These are phyloP conservation scores for Myxozyma monticola DNA, from an alignment of 805 yeast genomes.

Conservation along the genomic window DNA sequence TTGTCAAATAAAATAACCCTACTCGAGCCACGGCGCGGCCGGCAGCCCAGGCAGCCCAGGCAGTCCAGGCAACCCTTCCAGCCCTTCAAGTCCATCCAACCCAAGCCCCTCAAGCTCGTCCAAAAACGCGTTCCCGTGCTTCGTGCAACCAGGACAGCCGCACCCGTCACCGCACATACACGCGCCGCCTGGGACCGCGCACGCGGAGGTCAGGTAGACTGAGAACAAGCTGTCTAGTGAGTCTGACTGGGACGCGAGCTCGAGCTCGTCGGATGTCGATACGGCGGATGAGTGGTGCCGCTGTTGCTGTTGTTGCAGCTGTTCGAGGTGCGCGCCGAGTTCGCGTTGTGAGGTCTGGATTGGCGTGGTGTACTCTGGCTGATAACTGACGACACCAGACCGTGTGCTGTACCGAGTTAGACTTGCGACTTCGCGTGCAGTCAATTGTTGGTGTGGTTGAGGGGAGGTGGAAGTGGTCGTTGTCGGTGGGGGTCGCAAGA, in stretches of 20 bases:
- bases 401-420: constrained; percentile 15
- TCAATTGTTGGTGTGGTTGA: constrained; percentile 1
- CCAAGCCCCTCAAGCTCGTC: too few relatives aligned
- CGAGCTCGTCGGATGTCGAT: background rate
- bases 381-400: constrained; percentile 17
- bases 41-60: too few relatives aligned
- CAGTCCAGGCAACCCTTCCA: too few relatives aligned
- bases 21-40: too few relatives aligned
- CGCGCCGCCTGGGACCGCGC: constrained; percentile 32
- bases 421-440: constrained; percentile 7
- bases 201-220: constrained; percentile 32
- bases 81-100: too few relatives aligned
- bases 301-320: background rate
- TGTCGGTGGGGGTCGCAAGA: too few relatives aligned
- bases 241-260: background rate
- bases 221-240: constrained; percentile 25
- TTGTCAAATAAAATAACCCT: too few relatives aligned
- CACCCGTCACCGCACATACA: constrained; percentile 32
- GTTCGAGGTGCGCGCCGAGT: background rate
- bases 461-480: background rate
- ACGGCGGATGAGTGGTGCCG: background rate
- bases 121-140: constrained; percentile 20
- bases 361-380: background rate
- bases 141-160: constrained; percentile 31
- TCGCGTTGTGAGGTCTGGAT: background rate